Percentiles rank a stretch among this genome's conserved stretches.
These are phyloP conservation scores for Gonapodya sp. DNA, from an alignment of 192 early-diverging fungal genomes.

Conservation along the genomic window DNA sequence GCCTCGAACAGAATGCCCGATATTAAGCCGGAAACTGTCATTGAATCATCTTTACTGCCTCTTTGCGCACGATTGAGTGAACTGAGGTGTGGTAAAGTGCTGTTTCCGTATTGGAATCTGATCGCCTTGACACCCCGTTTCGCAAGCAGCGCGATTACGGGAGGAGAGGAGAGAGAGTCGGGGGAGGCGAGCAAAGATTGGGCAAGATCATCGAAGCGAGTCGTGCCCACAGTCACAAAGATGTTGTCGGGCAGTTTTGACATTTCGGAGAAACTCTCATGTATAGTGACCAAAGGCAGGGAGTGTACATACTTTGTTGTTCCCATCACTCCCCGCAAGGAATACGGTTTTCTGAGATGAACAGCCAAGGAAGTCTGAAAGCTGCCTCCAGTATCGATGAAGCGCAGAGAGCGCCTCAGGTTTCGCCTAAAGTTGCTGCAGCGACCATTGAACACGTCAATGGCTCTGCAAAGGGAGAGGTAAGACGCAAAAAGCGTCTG, in stretches of 20 bases:
- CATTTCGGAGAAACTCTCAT: background rate
- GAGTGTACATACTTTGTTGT: no score
- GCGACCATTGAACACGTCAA: background rate
- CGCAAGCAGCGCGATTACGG: background rate
- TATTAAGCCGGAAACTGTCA: background rate
- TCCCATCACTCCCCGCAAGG: no score
- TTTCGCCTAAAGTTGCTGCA: background rate
- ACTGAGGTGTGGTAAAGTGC: background rate
- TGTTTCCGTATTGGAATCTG: constrained; percentile 1
- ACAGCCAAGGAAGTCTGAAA: no score
- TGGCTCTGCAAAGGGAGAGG: background rate
- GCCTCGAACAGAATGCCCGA: background rate
- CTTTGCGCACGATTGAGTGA: background rate
- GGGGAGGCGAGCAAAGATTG: background rate
- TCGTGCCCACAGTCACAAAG: constrained; percentile 4
- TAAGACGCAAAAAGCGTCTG: background rate
- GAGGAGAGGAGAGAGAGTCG: background rate
- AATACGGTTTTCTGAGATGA: no score
- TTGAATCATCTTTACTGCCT: background rate
- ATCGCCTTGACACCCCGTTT: background rate
- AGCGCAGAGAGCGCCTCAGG: background rate
- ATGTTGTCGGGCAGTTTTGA: background rate
- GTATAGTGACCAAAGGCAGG: no score
- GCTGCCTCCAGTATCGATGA: no score
- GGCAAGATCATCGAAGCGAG: background rate